These are phyloP conservation scores for Plasmodium chabaudi DNA, from an alignment of 169 alveolate genomes.

Conservation along the genomic window DNA sequence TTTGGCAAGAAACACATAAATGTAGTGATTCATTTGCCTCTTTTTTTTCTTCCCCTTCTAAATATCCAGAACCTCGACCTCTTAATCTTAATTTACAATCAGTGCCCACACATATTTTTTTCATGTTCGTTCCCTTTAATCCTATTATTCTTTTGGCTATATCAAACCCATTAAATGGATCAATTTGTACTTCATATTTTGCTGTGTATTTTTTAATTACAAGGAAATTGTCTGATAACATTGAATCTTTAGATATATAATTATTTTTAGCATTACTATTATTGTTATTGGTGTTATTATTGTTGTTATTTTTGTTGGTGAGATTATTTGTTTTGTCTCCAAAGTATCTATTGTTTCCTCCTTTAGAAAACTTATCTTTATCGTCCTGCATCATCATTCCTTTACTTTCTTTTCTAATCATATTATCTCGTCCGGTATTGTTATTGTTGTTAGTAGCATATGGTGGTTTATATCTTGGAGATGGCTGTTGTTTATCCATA, in stretches of 20 bases:
- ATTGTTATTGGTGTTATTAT: neutral
- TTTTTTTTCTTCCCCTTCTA: conserved; percentile 93
- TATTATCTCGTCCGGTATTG: neutral
- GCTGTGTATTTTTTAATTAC: conserved; percentile 91
- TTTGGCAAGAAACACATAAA: conserved; percentile 93
- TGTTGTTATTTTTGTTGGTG: neutral
- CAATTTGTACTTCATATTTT: conserved; percentile 93
- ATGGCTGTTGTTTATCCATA: conserved; percentile 11
- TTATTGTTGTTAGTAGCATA: neutral
- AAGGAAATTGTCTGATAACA: conserved; percentile 18
- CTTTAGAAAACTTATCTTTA: conserved; percentile 18
- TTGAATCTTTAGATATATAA: conserved; percentile 20
- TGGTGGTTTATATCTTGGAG: too few relatives aligned
- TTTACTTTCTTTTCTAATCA: conserved; percentile 3
- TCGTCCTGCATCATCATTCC: conserved; percentile 3
- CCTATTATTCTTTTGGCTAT: conserved; percentile 95
- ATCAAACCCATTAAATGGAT: conserved; percentile 93
- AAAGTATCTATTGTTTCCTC: conserved; percentile 1
- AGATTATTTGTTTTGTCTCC: neutral
- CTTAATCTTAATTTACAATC: conserved; percentile 92
- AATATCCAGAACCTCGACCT: conserved; percentile 96
- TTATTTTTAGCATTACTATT: conserved; percentile 9
- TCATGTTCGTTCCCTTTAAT: conserved; percentile 94
- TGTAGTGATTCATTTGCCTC: conserved; percentile 95
- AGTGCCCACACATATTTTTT: conserved; percentile 90